Conservation (phyloP, 306 rosid genomes). For the Morella rubra region DNA sequence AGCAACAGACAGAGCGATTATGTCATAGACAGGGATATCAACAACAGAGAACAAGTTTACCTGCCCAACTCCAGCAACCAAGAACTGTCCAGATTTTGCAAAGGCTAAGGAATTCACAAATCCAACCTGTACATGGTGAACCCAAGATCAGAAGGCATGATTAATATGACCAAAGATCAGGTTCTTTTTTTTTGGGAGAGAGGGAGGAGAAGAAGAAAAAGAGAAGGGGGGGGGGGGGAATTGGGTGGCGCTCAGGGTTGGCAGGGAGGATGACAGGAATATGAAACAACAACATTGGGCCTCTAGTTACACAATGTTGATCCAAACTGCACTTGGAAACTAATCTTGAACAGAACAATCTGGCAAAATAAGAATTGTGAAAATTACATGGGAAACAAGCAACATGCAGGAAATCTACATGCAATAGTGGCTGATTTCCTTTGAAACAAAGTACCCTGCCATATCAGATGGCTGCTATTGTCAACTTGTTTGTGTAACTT, state of each 20-base stretch:
- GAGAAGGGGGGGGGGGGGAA: too few species aligned
- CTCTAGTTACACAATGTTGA: not conserved
- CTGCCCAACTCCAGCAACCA: slow-evolving; percentile 95
- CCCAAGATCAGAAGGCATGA: not conserved
- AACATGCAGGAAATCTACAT: not conserved
- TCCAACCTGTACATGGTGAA: slow-evolving; percentile 61
- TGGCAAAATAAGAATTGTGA: not conserved
- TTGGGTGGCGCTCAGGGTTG: too few species aligned
- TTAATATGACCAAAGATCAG: too few species aligned
- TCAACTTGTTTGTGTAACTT: too few species aligned
- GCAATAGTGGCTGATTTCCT: not conserved
- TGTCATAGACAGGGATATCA: not conserved
- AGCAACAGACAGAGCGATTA: not conserved
- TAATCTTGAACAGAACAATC: not conserved
- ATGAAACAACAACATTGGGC: too few species aligned
- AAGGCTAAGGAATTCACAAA: slow-evolving; percentile 89
- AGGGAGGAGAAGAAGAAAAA: not conserved
- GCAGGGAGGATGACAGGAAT: too few species aligned
- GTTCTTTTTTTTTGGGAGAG: not conserved
- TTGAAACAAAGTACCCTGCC: not conserved
- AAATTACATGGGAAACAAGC: not conserved
- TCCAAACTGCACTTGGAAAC: not conserved
- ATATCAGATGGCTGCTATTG: not conserved
- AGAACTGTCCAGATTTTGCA: slow-evolving; percentile 76
- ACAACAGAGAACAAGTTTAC: slow-evolving; percentile 33